Conservation (phyloP, 805 yeast species). For the Candida taoyuanica region DNA sequence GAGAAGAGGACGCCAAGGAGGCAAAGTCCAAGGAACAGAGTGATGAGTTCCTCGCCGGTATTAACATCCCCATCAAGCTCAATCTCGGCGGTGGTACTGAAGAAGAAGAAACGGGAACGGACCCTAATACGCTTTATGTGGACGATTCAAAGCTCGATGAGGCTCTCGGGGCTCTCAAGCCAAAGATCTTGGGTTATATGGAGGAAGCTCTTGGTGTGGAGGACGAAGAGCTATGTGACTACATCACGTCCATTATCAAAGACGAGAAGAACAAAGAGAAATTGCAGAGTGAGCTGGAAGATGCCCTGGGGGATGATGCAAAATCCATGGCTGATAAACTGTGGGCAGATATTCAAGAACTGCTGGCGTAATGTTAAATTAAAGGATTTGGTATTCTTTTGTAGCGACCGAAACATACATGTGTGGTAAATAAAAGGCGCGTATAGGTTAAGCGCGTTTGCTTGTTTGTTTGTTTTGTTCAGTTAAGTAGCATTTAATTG, state of each 20-base stretch:
- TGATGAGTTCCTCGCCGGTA: conserved; percentile 15
- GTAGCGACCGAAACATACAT: not conserved
- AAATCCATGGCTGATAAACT: conserved; percentile 37
- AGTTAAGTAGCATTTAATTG: too few relatives aligned
- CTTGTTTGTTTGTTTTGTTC: too few relatives aligned
- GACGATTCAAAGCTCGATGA: conserved; percentile 16
- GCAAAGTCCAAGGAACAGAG: conserved; percentile 13
- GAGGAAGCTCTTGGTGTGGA: conserved; percentile 50
- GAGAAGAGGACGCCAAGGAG: conserved; percentile 32
- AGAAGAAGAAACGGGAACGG: conserved; percentile 7
- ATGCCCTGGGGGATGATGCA: conserved; percentile 49
- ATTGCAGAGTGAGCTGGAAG: conserved; percentile 42
- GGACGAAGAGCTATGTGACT: conserved; percentile 46
- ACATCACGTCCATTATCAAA: conserved; percentile 36
- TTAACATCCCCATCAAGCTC: conserved; percentile 18
- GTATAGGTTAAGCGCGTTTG: too few relatives aligned
- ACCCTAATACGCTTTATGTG: conserved; percentile 11
- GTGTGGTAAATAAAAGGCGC: not conserved
- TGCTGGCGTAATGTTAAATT: conserved; percentile 1
- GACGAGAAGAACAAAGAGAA: conserved; percentile 29
- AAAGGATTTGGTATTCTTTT: not conserved
- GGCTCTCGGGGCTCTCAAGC: conserved; percentile 27
- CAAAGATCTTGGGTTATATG: conserved; percentile 38
- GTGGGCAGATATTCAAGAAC: conserved; percentile 25
- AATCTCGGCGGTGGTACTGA: conserved; percentile 1